Evolutionary conservation across 441 rosid species (phyloP).

Genomic region (Aquilaria agallochum): DNA sequence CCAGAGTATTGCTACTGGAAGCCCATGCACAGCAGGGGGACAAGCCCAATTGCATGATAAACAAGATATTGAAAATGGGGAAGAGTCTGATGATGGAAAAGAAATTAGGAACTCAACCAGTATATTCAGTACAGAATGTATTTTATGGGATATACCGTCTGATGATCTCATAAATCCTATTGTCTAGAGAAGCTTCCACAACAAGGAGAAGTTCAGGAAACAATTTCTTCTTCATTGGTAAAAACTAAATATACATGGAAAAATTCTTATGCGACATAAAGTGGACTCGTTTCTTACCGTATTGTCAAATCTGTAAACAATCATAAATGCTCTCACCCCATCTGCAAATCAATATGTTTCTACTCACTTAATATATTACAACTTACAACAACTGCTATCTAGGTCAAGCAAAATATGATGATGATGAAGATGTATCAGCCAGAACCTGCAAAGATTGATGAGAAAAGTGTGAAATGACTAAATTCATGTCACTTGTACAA

Average conservation of each 20-base stretch:
- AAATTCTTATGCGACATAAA: slow-evolving; percentile 25
- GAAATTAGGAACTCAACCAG: slow-evolving; percentile 34
- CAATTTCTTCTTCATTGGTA: slow-evolving; percentile 10
- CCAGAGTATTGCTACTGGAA: slow-evolving; percentile 51
- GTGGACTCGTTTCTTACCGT: slow-evolving; percentile 21
- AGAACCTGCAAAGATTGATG: slow-evolving; percentile 60
- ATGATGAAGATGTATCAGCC: slow-evolving; percentile 94
- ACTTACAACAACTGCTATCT: slow-evolving; percentile 9
- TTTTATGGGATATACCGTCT: slow-evolving; percentile 60
- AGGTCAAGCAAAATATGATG: slow-evolving; percentile 91
- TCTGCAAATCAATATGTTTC: slow-evolving; percentile 20
- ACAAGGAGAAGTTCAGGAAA: slow-evolving; percentile 9
- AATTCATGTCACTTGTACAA: neutral
- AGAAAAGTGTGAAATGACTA: slow-evolving; percentile 7
- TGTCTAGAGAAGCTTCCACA: slow-evolving; percentile 15
- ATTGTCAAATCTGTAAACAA: slow-evolving; percentile 12
- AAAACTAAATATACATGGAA: slow-evolving; percentile 21
- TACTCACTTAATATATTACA: slow-evolving; percentile 7
- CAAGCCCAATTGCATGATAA: slow-evolving; percentile 31
- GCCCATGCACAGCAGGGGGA: slow-evolving; percentile 49
- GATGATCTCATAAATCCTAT: slow-evolving; percentile 50
- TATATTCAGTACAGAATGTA: slow-evolving; percentile 50
- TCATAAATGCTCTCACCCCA: slow-evolving; percentile 16
- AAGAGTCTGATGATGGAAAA: slow-evolving; percentile 37
- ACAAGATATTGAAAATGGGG: slow-evolving; percentile 32